These are phyloP conservation scores for Globisporangium rhizosaccharum DNA, from an alignment of 352 stramenopile species.

Conservation along the genomic window DNA sequence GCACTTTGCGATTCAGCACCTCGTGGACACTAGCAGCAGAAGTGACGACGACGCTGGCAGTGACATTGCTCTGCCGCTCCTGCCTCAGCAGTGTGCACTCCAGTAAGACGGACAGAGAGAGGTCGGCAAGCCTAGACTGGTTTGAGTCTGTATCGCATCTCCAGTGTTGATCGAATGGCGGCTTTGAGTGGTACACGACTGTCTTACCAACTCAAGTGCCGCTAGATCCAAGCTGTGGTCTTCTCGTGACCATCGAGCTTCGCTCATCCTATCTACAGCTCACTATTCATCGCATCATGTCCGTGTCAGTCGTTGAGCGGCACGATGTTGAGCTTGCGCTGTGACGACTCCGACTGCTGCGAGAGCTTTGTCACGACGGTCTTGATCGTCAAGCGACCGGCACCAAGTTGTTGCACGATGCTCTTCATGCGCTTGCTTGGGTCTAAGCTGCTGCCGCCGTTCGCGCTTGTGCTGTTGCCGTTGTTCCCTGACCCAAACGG, in stretches of 20 bases:
- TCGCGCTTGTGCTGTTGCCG: neutral
- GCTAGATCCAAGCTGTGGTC: no score
- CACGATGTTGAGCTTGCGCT: neutral
- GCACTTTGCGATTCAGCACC: slow-evolving; percentile 31
- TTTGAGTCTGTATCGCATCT: no score
- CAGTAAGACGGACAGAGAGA: no score
- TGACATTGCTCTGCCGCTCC: no score
- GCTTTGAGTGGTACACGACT: no score
- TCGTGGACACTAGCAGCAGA: slow-evolving; percentile 16
- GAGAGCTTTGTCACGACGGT: slow-evolving; percentile 8
- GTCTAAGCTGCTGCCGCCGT: neutral
- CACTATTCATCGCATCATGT: no score
- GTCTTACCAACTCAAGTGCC: no score
- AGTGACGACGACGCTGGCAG: neutral
- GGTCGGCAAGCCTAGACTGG: no score
- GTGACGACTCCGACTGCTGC: neutral
- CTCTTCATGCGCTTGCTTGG: slow-evolving; percentile 4
- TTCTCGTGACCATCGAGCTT: no score
- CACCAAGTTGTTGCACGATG: slow-evolving; percentile 12
- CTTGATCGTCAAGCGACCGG: slow-evolving; percentile 1
- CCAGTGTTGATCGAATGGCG: no score
- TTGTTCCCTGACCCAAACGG: neutral
- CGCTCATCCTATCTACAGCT: no score
- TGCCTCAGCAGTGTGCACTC: slow-evolving; percentile 1
- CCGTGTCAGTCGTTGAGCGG: neutral